Percentiles rank a stretch among this genome's conserved stretches.
Conservation (phyloP, 371 early-diverging fungal genomes). For the Mortierella polycephala region DNA sequence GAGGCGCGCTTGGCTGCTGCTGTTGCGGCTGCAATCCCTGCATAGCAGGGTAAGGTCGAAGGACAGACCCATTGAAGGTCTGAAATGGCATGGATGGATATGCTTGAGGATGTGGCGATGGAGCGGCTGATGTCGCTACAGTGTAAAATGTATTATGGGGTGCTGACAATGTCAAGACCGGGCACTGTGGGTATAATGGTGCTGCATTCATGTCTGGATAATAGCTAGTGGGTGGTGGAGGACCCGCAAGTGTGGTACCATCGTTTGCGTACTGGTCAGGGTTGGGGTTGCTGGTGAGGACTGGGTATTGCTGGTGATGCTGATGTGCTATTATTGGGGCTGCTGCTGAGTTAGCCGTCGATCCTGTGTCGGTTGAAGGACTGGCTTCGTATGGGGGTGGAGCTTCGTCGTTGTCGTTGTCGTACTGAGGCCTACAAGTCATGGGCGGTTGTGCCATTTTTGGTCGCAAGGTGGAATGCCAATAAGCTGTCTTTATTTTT, state of each 20-base stretch:
- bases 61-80: not conserved
- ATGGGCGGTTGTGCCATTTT: too few species aligned
- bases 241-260: constrained; percentile 1
- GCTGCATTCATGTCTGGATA: constrained; percentile 12
- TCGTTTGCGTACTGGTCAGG: not conserved
- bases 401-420: too few species aligned
- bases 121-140: too few species aligned
- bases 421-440: too few species aligned
- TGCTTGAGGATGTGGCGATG: not conserved
- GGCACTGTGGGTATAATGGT: constrained; percentile 13
- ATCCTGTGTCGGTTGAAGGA: too few species aligned
- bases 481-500: too few species aligned
- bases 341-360: too few species aligned
- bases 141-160: not conserved
- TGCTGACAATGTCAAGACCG: not conserved
- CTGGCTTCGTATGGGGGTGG: too few species aligned
- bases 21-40: constrained; percentile 2
- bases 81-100: constrained; percentile 13
- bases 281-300: not conserved
- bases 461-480: too few species aligned
- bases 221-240: constrained; percentile 14
- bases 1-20: constrained; percentile 13
- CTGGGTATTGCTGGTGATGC: constrained; percentile 7
- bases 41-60: not conserved
- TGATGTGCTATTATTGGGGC: too few species aligned